Percentiles rank a stretch among this genome's conserved stretches.
Conservation (phyloP, 345 rosid genomes). For the Lumnitzera littorea region DNA sequence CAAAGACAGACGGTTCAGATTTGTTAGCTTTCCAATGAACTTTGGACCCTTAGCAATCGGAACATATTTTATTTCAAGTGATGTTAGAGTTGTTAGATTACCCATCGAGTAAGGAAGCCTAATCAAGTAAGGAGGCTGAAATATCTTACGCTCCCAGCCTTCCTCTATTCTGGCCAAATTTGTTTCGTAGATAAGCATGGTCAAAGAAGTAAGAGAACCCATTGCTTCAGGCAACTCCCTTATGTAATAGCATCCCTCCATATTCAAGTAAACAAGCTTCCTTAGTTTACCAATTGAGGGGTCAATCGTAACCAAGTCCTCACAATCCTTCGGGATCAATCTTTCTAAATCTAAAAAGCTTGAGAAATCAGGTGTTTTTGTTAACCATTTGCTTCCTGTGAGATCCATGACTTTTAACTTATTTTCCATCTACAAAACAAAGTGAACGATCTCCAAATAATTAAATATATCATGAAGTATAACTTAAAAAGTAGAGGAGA, state of each 20-base stretch:
- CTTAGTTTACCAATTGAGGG: neutral
- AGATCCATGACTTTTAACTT: slow-evolving; percentile 1
- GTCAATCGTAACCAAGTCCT: neutral
- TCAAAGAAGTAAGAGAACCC: neutral
- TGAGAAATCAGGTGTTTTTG: neutral
- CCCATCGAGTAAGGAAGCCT: neutral
- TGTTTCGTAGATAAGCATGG: neutral
- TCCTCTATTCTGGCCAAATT: no score
- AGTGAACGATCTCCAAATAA: neutral
- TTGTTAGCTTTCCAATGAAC: neutral
- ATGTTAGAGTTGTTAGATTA: neutral
- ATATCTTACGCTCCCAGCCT: no score
- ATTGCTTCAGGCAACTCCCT: neutral
- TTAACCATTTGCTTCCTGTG: neutral
- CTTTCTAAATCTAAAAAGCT: neutral
- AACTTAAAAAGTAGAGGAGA: no score
- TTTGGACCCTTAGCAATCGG: neutral
- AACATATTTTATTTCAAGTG: neutral
- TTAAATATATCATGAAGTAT: no score
- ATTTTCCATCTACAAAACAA: neutral
- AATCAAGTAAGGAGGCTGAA: no score
- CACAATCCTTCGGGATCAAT: neutral
- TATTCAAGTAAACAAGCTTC: neutral
- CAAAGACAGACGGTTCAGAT: neutral
- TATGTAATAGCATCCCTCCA: neutral